Percentiles rank a stretch among this genome's conserved stretches.
Evolutionary conservation across 1,284 basidiomycete genomes (phyloP).

Genomic region (Ceratorhiza oryzae-sativae): DNA sequence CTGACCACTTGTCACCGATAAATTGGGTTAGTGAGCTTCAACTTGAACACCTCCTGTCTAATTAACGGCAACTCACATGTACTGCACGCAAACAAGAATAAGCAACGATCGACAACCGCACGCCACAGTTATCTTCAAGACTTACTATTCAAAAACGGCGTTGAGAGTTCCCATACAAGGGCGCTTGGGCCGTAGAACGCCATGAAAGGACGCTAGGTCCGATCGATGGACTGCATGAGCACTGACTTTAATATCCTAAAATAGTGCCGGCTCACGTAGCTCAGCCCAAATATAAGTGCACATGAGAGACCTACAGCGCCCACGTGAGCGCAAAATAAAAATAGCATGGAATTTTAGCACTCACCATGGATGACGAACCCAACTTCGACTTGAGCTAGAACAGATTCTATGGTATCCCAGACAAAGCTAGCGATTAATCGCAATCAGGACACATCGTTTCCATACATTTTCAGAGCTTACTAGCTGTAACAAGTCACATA

Average conservation of each 20-base stretch:
- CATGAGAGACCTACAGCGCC: constrained; percentile 60
- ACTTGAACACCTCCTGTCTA: neutral
- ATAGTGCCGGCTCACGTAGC: constrained; percentile 59
- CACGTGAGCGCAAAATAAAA: neutral
- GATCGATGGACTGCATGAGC: constrained; percentile 38
- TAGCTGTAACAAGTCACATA: constrained; percentile 34
- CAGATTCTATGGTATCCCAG: constrained; percentile 67
- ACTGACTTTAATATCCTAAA: constrained; percentile 5
- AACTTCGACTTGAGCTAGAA: constrained; percentile 61
- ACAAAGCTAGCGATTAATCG: constrained; percentile 54
- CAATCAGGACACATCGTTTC: constrained; percentile 43
- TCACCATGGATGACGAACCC: constrained; percentile 73
- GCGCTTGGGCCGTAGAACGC: constrained; percentile 74
- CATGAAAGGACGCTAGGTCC: constrained; percentile 69
- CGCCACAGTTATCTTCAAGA: neutral
- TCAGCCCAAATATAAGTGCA: constrained; percentile 63
- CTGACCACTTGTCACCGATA: constrained; percentile 17
- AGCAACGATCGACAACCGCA: neutral
- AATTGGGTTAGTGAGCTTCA: neutral
- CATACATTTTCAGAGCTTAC: constrained; percentile 50
- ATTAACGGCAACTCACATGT: constrained; percentile 22
- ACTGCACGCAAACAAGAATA: constrained; percentile 8
- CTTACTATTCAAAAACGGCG: constrained; percentile 72
- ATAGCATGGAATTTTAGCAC: neutral
- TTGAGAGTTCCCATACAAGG: constrained; percentile 78